These are phyloP conservation scores for Podaxis rugospora DNA, from an alignment of 768 basidiomycete genomes.

Conservation along the genomic window DNA sequence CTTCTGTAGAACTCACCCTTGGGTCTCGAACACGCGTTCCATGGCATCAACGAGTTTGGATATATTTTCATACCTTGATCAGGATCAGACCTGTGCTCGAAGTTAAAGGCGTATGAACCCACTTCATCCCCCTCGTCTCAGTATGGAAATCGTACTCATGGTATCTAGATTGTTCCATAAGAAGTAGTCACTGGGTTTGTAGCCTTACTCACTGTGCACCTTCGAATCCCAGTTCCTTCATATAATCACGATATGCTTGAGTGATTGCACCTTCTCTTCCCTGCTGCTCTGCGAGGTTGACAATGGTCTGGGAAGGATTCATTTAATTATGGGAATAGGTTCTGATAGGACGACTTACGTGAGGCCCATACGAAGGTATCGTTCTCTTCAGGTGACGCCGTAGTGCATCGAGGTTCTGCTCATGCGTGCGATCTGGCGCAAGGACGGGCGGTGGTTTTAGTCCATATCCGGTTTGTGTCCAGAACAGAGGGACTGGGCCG, in stretches of 20 bases:
- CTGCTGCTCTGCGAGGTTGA: conserved; percentile 88
- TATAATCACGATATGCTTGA: conserved; percentile 68
- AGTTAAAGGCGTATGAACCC: conserved; percentile 17
- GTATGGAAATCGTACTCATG: conserved; percentile 89
- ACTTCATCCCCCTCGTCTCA: conserved; percentile 96
- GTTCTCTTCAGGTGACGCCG: conserved; percentile 70
- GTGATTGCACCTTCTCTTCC: conserved; percentile 87
- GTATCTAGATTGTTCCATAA: conserved; percentile 42
- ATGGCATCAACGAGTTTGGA: conserved; percentile 68
- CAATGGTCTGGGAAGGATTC: conserved; percentile 49
- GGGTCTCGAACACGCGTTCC: conserved; percentile 69
- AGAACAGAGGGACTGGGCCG: conserved; percentile 80
- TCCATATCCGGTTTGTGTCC: conserved; percentile 85
- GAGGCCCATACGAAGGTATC: conserved; percentile 68
- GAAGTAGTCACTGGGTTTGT: background rate
- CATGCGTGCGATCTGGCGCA: conserved; percentile 65
- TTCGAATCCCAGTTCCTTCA: conserved; percentile 49
- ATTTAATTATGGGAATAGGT: background rate
- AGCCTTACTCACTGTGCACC: conserved; percentile 48
- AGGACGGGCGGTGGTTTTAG: conserved; percentile 86
- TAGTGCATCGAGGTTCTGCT: conserved; percentile 67
- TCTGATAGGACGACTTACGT: conserved; percentile 38
- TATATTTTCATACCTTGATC: conserved; percentile 81
- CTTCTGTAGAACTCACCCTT: conserved; percentile 51
- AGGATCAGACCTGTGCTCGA: background rate